phyloP scores from a whole-genome alignment of 1,284 basidiomycete genomes.

The Tilletia walkeri region DNA sequence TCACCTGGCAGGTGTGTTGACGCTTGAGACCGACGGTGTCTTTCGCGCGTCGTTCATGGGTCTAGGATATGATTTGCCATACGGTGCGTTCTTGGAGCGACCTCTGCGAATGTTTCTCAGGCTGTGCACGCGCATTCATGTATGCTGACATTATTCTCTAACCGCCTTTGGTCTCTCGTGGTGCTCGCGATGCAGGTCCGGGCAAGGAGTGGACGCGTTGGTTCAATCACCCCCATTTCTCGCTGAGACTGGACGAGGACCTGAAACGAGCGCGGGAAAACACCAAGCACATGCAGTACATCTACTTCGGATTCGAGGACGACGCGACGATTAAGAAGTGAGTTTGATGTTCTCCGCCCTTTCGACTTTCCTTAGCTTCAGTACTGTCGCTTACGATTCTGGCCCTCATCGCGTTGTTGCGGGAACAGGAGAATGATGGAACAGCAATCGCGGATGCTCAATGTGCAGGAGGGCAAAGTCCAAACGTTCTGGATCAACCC shows the following conservation, averaged over 20 bases:
- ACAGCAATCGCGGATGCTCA: conserved; percentile 36
- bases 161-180: background rate
- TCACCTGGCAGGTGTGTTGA: conserved; percentile 35
- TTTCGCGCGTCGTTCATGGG: conserved; percentile 37
- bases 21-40: conserved; percentile 37
- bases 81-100: conserved; percentile 17
- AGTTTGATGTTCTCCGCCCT: conserved; percentile 13
- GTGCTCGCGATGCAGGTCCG: conserved; percentile 17
- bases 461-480: conserved; percentile 33
- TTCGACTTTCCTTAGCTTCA: too few relatives aligned
- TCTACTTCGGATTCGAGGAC: conserved; percentile 43
- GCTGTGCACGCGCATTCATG: background rate
- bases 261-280: conserved; percentile 29
- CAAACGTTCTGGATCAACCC: conserved; percentile 45
- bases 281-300: conserved; percentile 23
- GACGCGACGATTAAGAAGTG: conserved; percentile 42
- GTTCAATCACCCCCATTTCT: conserved; percentile 44
- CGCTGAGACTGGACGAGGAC: conserved; percentile 33
- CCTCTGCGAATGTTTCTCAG: background rate
- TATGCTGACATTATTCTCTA: background rate
- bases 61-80: conserved; percentile 42
- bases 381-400: too few relatives aligned
- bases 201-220: conserved; percentile 42
- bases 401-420: too few relatives aligned
- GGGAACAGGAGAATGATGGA: conserved; percentile 38